These are phyloP conservation scores for Reutealis trisperma DNA, from an alignment of 345 rosid genomes.

Conservation along the genomic window DNA sequence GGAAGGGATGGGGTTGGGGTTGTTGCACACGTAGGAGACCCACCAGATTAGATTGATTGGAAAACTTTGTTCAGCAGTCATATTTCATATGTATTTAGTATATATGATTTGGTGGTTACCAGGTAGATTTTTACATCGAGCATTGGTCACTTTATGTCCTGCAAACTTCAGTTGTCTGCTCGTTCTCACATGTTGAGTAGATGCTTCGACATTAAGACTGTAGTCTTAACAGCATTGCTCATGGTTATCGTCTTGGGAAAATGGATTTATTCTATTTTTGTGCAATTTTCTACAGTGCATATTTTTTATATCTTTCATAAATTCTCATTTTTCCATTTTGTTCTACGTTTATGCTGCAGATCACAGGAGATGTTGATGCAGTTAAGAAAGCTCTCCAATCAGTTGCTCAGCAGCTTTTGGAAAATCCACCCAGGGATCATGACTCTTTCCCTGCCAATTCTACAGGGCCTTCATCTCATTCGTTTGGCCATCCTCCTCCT, in stretches of 20 bases:
- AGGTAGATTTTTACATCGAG: neutral
- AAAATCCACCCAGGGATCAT: constrained; percentile 45
- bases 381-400: constrained; percentile 61
- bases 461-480: constrained; percentile 43
- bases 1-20: neutral
- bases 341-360: constrained; percentile 38
- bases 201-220: neutral
- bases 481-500: constrained; percentile 35
- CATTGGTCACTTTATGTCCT: neutral
- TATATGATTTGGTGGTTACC: neutral
- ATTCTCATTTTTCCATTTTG: neutral
- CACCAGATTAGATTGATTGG: neutral
- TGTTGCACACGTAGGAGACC: neutral
- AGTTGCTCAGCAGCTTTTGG: constrained; percentile 60
- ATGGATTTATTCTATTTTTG: neutral
- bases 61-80: neutral
- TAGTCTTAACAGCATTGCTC: neutral
- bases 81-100: neutral
- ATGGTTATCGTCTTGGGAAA: neutral
- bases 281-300: neutral
- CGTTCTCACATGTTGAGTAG: neutral
- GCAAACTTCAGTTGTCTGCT: neutral
- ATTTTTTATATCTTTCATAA: neutral
- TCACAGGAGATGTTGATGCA: constrained; percentile 60
- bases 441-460: constrained; percentile 39